Percentiles rank a stretch among this genome's conserved stretches.
These are phyloP conservation scores for Trichoderma brevicompactum DNA, from an alignment of 2,329 filamentous ascomycete species.

Conservation along the genomic window DNA sequence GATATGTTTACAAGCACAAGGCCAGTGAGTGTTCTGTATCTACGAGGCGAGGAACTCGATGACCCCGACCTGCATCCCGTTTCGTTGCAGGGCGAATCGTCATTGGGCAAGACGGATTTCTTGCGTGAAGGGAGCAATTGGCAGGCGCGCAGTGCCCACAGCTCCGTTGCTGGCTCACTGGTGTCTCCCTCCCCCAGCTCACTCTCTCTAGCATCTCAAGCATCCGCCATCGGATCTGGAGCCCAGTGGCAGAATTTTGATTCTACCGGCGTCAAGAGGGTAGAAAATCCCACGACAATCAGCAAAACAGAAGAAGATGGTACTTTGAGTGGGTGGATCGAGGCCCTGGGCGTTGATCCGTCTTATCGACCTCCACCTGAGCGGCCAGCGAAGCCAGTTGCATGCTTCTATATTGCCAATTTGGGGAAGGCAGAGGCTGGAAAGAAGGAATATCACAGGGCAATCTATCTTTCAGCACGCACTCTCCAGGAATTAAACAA, in stretches of 20 bases:
- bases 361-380: conserved; percentile 81
- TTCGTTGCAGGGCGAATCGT: conserved; percentile 69
- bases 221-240: conserved; percentile 48
- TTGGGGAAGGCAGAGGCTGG: conserved; percentile 55
- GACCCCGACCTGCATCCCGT: conserved; percentile 82
- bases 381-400: conserved; percentile 70
- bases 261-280: conserved; percentile 53
- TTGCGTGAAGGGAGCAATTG: conserved; percentile 54
- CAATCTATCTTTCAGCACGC: conserved; percentile 81
- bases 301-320: conserved; percentile 63
- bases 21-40: conserved; percentile 76
- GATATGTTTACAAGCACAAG: conserved; percentile 89
- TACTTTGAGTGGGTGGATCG: conserved; percentile 80
- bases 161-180: conserved; percentile 64
- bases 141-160: conserved; percentile 57
- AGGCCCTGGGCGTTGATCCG: conserved; percentile 87
- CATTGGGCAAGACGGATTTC: conserved; percentile 58
- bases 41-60: conserved; percentile 76
- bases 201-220: conserved; percentile 63
- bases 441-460: conserved; percentile 72
- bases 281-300: conserved; percentile 59
- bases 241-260: conserved; percentile 63
- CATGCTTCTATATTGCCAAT: conserved; percentile 82
- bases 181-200: conserved; percentile 71
- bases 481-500: conserved; percentile 74